Conservation (phyloP, 257 asterid genomes). For the Nyctanthes arbortristis region DNA sequence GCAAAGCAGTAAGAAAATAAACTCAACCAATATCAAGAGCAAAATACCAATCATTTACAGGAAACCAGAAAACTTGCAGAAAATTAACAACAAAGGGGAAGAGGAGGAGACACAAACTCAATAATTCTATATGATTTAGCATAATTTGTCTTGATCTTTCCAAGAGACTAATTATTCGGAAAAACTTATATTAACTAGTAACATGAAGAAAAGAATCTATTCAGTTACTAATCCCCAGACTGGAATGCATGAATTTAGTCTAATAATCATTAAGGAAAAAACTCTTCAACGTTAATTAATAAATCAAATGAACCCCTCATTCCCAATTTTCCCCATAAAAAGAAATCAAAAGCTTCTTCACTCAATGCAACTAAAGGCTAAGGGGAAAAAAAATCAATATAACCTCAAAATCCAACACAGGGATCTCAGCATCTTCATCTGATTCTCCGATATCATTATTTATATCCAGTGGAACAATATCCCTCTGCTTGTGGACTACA, state of each 20-base stretch:
- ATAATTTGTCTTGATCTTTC: background rate
- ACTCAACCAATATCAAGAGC: conserved; percentile 5
- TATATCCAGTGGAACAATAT: conserved; percentile 66
- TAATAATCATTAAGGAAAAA: background rate
- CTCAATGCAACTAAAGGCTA: background rate
- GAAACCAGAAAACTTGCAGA: conserved; percentile 8
- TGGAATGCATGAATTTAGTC: background rate
- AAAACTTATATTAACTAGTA: background rate
- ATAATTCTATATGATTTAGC: background rate
- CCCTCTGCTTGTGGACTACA: conserved; percentile 88
- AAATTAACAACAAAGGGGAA: conserved; percentile 2
- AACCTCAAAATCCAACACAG: conserved; percentile 81
- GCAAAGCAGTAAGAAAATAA: conserved; percentile 8
- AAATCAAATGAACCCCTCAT: background rate
- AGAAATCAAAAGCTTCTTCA: background rate
- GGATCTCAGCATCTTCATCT: conserved; percentile 78
- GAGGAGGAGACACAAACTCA: background rate
- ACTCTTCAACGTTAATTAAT: conserved; percentile 1
- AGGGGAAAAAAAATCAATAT: background rate
- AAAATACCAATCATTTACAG: background rate
- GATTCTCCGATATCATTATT: conserved; percentile 60
- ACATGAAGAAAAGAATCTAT: background rate
- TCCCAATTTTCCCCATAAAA: background rate
- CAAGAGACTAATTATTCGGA: background rate
- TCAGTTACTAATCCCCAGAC: background rate